Percentiles rank a stretch among this genome's conserved stretches.
phyloP scores from a whole-genome alignment of 306 rosid species.

The Gynostemma pentaphyllum region DNA sequence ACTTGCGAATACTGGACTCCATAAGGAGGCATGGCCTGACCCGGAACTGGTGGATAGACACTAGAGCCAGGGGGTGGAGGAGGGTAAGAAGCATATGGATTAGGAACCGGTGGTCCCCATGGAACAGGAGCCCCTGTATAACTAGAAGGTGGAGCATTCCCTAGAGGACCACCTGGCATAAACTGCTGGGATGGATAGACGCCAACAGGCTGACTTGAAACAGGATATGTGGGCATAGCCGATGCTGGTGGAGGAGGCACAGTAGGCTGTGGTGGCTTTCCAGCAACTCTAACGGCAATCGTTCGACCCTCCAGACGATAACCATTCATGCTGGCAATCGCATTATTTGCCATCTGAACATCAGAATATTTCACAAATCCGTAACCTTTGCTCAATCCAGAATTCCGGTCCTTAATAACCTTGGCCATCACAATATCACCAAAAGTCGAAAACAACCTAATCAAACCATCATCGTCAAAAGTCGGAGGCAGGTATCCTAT shows the following conservation, averaged over 20 bases:
- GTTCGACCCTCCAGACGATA: constrained; percentile 87
- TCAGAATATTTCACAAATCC: constrained; percentile 95
- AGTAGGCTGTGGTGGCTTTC: constrained; percentile 92
- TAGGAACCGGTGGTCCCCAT: constrained; percentile 92
- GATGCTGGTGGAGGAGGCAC: constrained; percentile 85
- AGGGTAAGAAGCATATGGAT: constrained; percentile 60
- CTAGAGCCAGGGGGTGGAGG: constrained; percentile 83
- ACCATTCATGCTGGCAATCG: constrained; percentile 81
- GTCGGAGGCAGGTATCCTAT: constrained; percentile 94
- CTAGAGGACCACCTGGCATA: constrained; percentile 61
- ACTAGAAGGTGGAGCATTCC: constrained; percentile 54
- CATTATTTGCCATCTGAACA: constrained; percentile 84
- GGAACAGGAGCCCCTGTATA: constrained; percentile 65
- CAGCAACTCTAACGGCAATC: constrained; percentile 96
- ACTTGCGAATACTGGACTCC: constrained; percentile 72
- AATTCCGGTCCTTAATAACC: constrained; percentile 75
- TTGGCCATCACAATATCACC: constrained; percentile 98
- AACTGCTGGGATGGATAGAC: constrained; percentile 91
- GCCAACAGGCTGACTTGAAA: constrained; percentile 58
- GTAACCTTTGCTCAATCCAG: constrained; percentile 88
- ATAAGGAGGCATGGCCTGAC: constrained; percentile 71
- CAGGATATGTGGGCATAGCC: constrained; percentile 58
- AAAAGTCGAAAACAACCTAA: constrained; percentile 73
- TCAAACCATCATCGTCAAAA: constrained; percentile 80
- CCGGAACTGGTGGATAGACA: constrained; percentile 68